A percentile compares a stretch with the other conserved stretches of the same genome.
Evolutionary conservation across 371 early-diverging fungal genomes (phyloP).

Genomic region (Amoeboaphelidium protococcarum): DNA sequence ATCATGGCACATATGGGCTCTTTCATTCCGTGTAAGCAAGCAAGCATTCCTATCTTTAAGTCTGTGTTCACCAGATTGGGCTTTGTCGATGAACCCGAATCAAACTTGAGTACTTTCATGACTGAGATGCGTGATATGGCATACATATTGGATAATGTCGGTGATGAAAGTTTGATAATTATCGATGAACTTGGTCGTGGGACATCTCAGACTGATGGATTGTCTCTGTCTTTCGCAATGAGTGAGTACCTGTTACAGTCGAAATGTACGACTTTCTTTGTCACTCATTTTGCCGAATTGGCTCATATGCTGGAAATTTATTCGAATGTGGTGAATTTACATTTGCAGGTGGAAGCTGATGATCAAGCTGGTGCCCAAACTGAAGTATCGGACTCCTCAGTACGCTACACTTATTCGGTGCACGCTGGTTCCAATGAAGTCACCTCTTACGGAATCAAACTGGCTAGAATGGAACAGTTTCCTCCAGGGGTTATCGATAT

Average conservation of each 20-base stretch:
- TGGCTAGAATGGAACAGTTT: too few relatives aligned
- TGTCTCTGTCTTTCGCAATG: constrained; percentile 49
- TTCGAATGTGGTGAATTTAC: neutral
- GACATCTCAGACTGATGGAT: constrained; percentile 56
- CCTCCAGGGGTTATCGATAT: too few relatives aligned
- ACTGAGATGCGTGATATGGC: constrained; percentile 73
- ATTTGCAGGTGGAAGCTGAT: neutral
- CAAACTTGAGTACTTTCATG: constrained; percentile 57
- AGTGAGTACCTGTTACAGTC: constrained; percentile 35
- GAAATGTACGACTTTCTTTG: constrained; percentile 7
- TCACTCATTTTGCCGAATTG: constrained; percentile 7
- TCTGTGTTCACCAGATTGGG: constrained; percentile 34
- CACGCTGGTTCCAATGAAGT: too few relatives aligned
- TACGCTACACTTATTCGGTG: too few relatives aligned
- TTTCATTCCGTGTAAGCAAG: constrained; percentile 74
- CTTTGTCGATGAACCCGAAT: constrained; percentile 33
- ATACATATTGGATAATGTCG: constrained; percentile 44
- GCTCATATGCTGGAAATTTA: neutral
- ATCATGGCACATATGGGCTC: constrained; percentile 89
- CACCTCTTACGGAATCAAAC: too few relatives aligned
- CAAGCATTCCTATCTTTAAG: constrained; percentile 43
- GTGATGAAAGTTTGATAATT: constrained; percentile 40
- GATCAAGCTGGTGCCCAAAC: too few relatives aligned
- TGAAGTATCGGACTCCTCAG: too few relatives aligned
- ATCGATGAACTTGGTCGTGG: constrained; percentile 95